A percentile compares a stretch with the other conserved stretches of the same genome.
phyloP scores from a whole-genome alignment of 305 asterid species.

The Solanum chacoense region DNA sequence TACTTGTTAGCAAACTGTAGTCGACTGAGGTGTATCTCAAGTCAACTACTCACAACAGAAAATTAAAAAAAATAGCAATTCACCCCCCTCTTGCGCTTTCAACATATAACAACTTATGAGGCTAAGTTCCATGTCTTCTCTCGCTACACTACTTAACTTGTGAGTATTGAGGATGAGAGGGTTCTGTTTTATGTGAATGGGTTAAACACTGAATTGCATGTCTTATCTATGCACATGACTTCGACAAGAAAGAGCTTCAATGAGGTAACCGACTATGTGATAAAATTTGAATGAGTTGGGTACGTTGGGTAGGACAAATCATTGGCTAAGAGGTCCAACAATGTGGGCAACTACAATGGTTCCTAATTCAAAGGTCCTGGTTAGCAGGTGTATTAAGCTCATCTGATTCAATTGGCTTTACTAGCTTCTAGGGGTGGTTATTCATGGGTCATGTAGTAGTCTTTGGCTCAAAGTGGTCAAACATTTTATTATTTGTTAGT shows the following conservation, averaged over 20 bases:
- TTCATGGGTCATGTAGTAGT: not conserved
- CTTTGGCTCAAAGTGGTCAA: not conserved
- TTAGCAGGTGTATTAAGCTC: not conserved
- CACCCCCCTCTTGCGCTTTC: too few relatives aligned
- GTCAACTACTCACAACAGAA: too few relatives aligned
- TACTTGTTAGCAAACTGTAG: too few relatives aligned
- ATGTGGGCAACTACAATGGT: not conserved
- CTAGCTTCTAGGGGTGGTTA: not conserved
- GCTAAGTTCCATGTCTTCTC: not conserved
- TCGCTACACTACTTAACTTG: not conserved
- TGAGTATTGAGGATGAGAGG: not conserved
- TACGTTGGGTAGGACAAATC: not conserved
- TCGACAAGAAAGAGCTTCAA: not conserved
- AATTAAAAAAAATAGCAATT: too few relatives aligned
- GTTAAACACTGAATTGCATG: not conserved
- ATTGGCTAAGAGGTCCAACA: not conserved
- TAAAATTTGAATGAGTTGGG: too few relatives aligned
- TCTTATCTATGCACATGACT: not conserved
- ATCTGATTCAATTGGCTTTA: not conserved
- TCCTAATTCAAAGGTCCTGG: not conserved
- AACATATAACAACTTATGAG: too few relatives aligned
- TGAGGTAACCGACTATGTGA: not conserved
- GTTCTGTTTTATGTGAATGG: not conserved
- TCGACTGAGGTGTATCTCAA: too few relatives aligned
- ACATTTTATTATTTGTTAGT: too few relatives aligned